Evolutionary conservation across 306 rosid species (phyloP), one percentile per base, ranked within the genome.

Genomic region (Mimosa pudica): DNA sequence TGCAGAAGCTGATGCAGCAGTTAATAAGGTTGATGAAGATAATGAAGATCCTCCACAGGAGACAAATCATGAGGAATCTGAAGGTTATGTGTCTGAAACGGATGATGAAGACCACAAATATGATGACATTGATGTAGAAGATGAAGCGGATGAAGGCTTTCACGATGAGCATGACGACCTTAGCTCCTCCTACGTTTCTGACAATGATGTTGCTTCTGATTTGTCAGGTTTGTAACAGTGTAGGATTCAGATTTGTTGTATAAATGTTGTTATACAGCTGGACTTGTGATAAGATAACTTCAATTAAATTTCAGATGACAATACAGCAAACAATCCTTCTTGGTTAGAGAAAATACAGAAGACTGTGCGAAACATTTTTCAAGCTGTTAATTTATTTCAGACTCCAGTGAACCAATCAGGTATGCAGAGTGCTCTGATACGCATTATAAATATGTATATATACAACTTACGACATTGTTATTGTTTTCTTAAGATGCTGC

Each of bases 331-430:
- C 63, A 86, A 77, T 79, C 94, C 97, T 81, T 91, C 98, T 83
- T 91, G 90, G 97, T 79, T 93, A 84, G 94, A 89, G 87, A 93
- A 88, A 87, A 85, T 96, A 83, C 98, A 91, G 85, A 85, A 64
- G 77, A 88, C 97, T 70, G 93, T 91, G 12, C 77, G 87, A 64
- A 88, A 82, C 81, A 71, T 96, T 81, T 74, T 93, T 49, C 86
- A 86, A 77, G 94, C 83, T 78, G 93, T 96, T 47, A 91, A 93
- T 84, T 54, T 96, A 55, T 96, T 93, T 89, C 97, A 96, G 90
- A 75, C 93, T 77, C 93, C 98, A 48, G 92, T 93, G 83, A 96
- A 93, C 82, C 96, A 82, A 84, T 80, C 99, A 90, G 99, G 99
- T 96, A 82, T 35, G 38, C 52, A 33, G 52, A 60, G 70, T 62